phyloP scores from a whole-genome alignment of 2,329 filamentous ascomycete genomes.

The Tolypocladium capitatum region DNA sequence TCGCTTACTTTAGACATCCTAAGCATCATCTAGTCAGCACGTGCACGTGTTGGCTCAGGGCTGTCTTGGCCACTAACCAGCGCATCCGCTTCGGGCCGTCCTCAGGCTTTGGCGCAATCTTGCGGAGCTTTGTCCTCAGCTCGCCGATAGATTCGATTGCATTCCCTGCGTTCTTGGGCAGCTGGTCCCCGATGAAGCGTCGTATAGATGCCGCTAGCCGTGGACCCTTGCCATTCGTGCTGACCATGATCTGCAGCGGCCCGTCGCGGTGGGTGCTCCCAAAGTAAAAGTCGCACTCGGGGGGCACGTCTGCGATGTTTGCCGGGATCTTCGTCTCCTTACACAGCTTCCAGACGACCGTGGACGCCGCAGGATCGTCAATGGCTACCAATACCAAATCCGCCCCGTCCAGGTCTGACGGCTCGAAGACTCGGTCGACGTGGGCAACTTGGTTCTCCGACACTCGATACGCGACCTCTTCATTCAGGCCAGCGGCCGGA shows the following conservation, averaged over 20 bases:
- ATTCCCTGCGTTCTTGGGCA: slow-evolving; percentile 70
- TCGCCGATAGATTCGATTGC: slow-evolving; percentile 77
- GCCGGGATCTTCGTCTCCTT: slow-evolving; percentile 72
- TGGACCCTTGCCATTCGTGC: slow-evolving; percentile 92
- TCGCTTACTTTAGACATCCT: slow-evolving; percentile 93
- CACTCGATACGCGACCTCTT: slow-evolving; percentile 76
- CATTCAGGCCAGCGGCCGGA: slow-evolving; percentile 66
- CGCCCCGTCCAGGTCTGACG: slow-evolving; percentile 66
- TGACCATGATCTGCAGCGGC: slow-evolving; percentile 95
- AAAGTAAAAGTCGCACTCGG: slow-evolving; percentile 98
- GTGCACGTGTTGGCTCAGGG: not conserved
- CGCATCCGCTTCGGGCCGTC: slow-evolving; percentile 82
- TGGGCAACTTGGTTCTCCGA: slow-evolving; percentile 63
- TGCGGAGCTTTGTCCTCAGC: slow-evolving; percentile 65
- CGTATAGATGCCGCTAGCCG: slow-evolving; percentile 79
- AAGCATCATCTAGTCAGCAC: slow-evolving; percentile 1
- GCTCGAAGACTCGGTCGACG: slow-evolving; percentile 71
- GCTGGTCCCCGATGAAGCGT: slow-evolving; percentile 59
- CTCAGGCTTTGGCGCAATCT: slow-evolving; percentile 55
- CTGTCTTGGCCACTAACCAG: slow-evolving; percentile 43
- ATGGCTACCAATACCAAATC: slow-evolving; percentile 90
- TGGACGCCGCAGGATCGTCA: slow-evolving; percentile 85
- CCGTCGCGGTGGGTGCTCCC: slow-evolving; percentile 91
- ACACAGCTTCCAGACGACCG: slow-evolving; percentile 85
- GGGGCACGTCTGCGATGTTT: slow-evolving; percentile 93